Conservation (phyloP, 1,284 basidiomycete species). For the Boletus sp. region DNA sequence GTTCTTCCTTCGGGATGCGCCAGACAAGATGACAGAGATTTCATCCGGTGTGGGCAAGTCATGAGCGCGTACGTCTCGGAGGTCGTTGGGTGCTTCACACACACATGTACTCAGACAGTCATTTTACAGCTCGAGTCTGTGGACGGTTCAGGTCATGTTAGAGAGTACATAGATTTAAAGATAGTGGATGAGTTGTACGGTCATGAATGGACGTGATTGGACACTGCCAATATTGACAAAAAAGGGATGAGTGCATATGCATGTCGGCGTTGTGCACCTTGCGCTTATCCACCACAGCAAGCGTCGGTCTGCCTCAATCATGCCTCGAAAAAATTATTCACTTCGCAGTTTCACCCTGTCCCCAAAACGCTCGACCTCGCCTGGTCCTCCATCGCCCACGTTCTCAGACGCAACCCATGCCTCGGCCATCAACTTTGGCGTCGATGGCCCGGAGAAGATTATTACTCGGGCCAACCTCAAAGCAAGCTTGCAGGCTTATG, state of each 20-base stretch:
- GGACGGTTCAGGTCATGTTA: background rate
- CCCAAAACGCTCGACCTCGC: conserved; percentile 47
- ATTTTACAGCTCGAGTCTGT: background rate
- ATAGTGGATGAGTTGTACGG: too few species aligned
- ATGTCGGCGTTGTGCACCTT: conserved; percentile 5
- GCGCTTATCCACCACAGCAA: conserved; percentile 14
- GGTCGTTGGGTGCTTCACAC: background rate
- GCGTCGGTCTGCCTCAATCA: conserved; percentile 27
- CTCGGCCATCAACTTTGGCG: conserved; percentile 69
- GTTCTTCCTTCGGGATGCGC: conserved; percentile 72
- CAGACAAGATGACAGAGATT: conserved; percentile 77
- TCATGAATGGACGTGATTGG: conserved; percentile 2
- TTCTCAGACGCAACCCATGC: conserved; percentile 78
- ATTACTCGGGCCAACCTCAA: conserved; percentile 81
- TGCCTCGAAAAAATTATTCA: conserved; percentile 59
- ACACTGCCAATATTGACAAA: conserved; percentile 15
- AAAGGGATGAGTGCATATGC: conserved; percentile 10
- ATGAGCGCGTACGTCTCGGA: conserved; percentile 23
- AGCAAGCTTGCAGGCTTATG: conserved; percentile 73
- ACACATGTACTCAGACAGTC: conserved; percentile 11
- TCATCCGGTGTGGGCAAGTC: conserved; percentile 49
- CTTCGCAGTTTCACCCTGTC: conserved; percentile 53
- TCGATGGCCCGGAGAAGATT: conserved; percentile 70
- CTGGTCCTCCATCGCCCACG: conserved; percentile 72
- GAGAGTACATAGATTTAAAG: too few species aligned